A percentile compares a stretch with the other conserved stretches of the same genome.
These are phyloP conservation scores for Bothriochloa decipiens DNA, from an alignment of 176 grass and related monocot genomes.

Conservation along the genomic window DNA sequence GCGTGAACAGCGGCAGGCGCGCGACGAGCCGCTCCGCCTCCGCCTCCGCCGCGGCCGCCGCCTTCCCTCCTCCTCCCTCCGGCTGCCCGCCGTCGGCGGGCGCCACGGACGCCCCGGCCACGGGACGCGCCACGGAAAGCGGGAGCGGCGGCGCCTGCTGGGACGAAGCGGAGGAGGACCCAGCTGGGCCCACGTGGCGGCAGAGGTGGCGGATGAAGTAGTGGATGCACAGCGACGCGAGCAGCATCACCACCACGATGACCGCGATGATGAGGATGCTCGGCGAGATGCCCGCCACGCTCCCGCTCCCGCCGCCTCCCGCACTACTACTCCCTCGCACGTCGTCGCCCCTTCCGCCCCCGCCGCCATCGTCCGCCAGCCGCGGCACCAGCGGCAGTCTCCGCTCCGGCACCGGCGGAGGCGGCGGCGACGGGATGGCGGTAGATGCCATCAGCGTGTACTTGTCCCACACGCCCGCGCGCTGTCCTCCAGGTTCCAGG, in stretches of 20 bases:
- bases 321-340: background rate
- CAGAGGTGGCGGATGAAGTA: slow-evolving; percentile 61
- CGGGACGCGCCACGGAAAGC: slow-evolving; percentile 26
- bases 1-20: slow-evolving; percentile 74
- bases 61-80: slow-evolving; percentile 41
- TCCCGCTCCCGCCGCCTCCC: slow-evolving; percentile 24
- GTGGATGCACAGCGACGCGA: slow-evolving; percentile 57
- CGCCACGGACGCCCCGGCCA: slow-evolving; percentile 17
- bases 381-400: slow-evolving; percentile 40
- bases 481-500: background rate
- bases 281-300: slow-evolving; percentile 58
- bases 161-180: background rate
- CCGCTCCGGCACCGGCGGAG: slow-evolving; percentile 26
- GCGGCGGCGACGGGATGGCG: background rate
- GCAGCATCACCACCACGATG: slow-evolving; percentile 65
- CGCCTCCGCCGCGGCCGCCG: slow-evolving; percentile 30
- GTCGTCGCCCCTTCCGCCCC: background rate
- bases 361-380: slow-evolving; percentile 34
- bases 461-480: background rate
- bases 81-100: background rate
- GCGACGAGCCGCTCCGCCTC: slow-evolving; percentile 57
- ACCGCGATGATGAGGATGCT: slow-evolving; percentile 67
- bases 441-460: slow-evolving; percentile 37
- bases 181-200: slow-evolving; percentile 27
- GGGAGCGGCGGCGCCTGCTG: slow-evolving; percentile 44